Evolutionary conservation across 371 early-diverging fungal genomes (phyloP).

Genomic region (Mortierella sp.): DNA sequence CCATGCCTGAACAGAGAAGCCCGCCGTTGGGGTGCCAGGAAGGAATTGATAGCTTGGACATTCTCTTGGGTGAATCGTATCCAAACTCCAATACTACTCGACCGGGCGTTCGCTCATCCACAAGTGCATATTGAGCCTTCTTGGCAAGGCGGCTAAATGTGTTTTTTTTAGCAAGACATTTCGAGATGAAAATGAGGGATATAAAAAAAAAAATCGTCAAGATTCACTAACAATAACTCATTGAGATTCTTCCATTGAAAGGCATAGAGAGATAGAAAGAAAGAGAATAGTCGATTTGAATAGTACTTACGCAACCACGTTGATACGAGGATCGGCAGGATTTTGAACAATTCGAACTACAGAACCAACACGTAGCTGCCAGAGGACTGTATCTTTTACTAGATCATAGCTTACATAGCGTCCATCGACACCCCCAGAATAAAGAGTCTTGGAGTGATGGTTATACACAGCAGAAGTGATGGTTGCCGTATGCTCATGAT

Average conservation of each 20-base stretch:
- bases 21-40: slow-evolving; percentile 47
- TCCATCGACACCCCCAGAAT: slow-evolving; percentile 28
- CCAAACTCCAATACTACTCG: slow-evolving; percentile 12
- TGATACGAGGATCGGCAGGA: slow-evolving; percentile 32
- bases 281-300: background rate
- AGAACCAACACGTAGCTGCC: slow-evolving; percentile 6
- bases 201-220: background rate
- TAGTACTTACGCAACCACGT: slow-evolving; percentile 22
- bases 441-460: slow-evolving; percentile 15
- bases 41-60: slow-evolving; percentile 16
- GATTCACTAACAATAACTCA: background rate
- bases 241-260: background rate
- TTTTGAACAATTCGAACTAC: slow-evolving; percentile 24
- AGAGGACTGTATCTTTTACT: background rate
- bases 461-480: slow-evolving; percentile 16
- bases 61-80: background rate
- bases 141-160: background rate
- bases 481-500: slow-evolving; percentile 13
- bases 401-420: slow-evolving; percentile 28
- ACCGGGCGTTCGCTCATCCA: slow-evolving; percentile 24
- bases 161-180: background rate
- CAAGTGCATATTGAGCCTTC: slow-evolving; percentile 10
- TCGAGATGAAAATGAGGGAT: background rate
- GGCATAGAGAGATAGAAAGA: background rate
- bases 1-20: slow-evolving; percentile 20